Evolutionary conservation across 768 basidiomycete genomes (phyloP), one percentile per base, ranked within the genome.

Genomic region (Naematelia aurantialba): DNA sequence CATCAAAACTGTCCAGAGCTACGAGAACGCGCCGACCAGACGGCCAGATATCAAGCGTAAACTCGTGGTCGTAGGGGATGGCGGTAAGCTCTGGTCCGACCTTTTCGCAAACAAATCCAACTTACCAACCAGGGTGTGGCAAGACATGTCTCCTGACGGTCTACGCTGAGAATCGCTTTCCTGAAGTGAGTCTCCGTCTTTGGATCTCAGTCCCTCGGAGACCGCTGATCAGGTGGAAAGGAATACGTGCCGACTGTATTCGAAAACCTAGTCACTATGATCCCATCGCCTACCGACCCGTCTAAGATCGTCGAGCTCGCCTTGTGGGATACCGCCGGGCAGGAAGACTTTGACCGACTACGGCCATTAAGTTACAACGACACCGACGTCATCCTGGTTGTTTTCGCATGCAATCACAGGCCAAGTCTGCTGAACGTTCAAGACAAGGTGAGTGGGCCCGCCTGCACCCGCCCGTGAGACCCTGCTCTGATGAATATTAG

Each of bases 251-350:
- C 76, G 27, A 77, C 76, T 44, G 74, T 77, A 8, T 77, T 77
- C 53, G 76, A 77, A 47, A 77, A 75, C 62, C 60, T 71, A 17
- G 60, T 74, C 34, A 76, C 73, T 52, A 66, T 66, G 55, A 66
- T 75, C 45, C 74, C 74, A 10, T 72, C 73, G 14, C 74, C 72
- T 19, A 61, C 60, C 29, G 76, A 75, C 46, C 70, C 74, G 1
- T 61, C 69, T 1, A 77, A 75, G 52, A 69, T 63, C 26, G 69
- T 77, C 50, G 74, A 74, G 46, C 51, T 77, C 10, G 72, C 74
- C 8, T 82, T 99, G 57, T 99, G 96, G 96, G 96, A 99, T 83
- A 99, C 96, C n/a, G 96, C 96, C 31, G 96, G 96, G 67, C 96
- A 99, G 80, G 96, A 99, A 79, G 94, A 99, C 81, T 99, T 77